Evolutionary conservation across 1,139 yeast species (phyloP).

Genomic region (Kazachstania sp.): DNA sequence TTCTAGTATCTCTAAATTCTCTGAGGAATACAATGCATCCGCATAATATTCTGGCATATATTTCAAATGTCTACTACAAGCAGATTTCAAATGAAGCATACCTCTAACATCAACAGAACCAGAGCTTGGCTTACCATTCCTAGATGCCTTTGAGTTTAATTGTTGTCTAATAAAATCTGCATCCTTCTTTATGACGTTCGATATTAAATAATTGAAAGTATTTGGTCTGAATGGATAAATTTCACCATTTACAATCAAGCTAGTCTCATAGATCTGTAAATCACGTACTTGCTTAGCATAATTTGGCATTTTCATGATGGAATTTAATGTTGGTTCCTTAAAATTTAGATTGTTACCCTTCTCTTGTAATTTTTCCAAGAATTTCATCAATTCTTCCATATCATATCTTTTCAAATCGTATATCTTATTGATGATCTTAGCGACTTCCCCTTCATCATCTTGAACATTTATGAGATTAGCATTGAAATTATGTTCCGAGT

Average conservation of each 20-base stretch:
- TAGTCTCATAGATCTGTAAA: slow-evolving; percentile 42
- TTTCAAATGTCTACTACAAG: slow-evolving; percentile 20
- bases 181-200: slow-evolving; percentile 29
- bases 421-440: slow-evolving; percentile 31
- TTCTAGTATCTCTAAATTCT: slow-evolving; percentile 10
- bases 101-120: slow-evolving; percentile 20
- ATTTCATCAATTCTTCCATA: slow-evolving; percentile 20
- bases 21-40: slow-evolving; percentile 23
- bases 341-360: neutral
- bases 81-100: slow-evolving; percentile 26
- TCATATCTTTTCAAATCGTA: slow-evolving; percentile 32
- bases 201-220: slow-evolving; percentile 29
- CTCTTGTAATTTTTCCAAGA: slow-evolving; percentile 22
- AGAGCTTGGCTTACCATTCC: slow-evolving; percentile 2
- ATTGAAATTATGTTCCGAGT: slow-evolving; percentile 12
- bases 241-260: slow-evolving; percentile 67
- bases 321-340: slow-evolving; percentile 8
- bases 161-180: slow-evolving; percentile 19
- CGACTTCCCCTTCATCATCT: neutral
- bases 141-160: slow-evolving; percentile 9
- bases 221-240: slow-evolving; percentile 36
- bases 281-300: slow-evolving; percentile 30
- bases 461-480: too few species aligned
- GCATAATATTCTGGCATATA: slow-evolving; percentile 28
- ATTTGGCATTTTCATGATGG: slow-evolving; percentile 17